phyloP scores from a whole-genome alignment of 208 protist genomes.

The Sergeia podlipaevii region DNA sequence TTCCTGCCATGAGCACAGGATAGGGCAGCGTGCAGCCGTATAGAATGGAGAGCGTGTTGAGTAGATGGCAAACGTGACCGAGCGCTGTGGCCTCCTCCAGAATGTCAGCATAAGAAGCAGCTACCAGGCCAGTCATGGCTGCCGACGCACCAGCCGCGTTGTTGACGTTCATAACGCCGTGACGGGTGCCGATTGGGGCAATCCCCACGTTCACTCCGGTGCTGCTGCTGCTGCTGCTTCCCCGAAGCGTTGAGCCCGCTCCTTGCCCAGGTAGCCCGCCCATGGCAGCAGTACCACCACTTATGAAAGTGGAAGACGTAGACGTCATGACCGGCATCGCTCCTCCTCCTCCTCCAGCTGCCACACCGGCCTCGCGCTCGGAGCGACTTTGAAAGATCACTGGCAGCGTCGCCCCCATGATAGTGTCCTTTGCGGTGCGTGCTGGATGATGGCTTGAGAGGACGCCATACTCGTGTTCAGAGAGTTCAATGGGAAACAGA shows the following conservation, averaged over 20 bases:
- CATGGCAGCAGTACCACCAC: background rate
- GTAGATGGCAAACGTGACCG: conserved; percentile 42
- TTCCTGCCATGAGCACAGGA: conserved; percentile 49
- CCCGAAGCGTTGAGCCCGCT: conserved; percentile 24
- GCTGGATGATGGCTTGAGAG: conserved; percentile 1
- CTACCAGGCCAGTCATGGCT: conserved; percentile 11
- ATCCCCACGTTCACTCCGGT: background rate
- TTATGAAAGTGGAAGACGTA: too few relatives aligned
- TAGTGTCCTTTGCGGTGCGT: background rate
- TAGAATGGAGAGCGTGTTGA: conserved; percentile 42
- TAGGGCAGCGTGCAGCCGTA: conserved; percentile 59
- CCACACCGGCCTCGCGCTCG: too few relatives aligned
- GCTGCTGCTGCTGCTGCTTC: background rate
- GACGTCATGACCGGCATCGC: too few relatives aligned
- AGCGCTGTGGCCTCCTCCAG: conserved; percentile 51
- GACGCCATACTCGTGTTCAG: background rate
- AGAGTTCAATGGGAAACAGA: conserved; percentile 24
- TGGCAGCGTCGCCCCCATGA: background rate
- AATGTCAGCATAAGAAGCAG: too few relatives aligned
- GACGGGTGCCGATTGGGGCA: conserved; percentile 8
- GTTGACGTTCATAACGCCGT: conserved; percentile 1
- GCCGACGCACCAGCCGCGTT: background rate
- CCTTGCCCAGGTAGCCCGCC: conserved; percentile 21
- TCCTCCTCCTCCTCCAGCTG: too few relatives aligned
- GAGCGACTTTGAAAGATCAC: too few relatives aligned